Base-by-base conservation (phyloP, 495 filamentous ascomycete genomes). In the Annulohypoxylon stygium region DNA sequence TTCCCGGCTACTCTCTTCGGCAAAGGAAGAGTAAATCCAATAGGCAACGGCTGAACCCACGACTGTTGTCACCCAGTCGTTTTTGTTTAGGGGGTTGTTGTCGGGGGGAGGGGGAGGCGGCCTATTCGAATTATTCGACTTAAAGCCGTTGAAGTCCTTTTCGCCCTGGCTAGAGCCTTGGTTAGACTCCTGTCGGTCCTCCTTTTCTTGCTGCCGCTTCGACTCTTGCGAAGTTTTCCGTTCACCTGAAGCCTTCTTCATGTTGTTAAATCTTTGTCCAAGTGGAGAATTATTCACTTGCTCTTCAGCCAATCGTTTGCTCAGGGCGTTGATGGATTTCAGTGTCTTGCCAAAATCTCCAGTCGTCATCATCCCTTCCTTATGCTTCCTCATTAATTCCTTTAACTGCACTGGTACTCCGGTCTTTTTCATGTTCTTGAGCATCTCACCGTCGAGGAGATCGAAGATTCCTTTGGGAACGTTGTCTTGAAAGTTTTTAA, bases 331-430 rank as follows among this genome's bases (percentile, higher is more conserved):
- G 7, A 73, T 23, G 26, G 51, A 59, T 57, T 70, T 65, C 12
- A 77, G 58, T 0, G 75, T 11, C 59, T 65, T 83, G 48, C 86
- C 83, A 62, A 84, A 84, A 64, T 97, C 93, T 11, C 86, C 87
- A 30, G 93, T 87, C 57, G 88, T 84, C 20, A 92, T 73, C 61
- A 86, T 86, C 11, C 86, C 85, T 74, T 89, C 90, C 62, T 88
- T 73, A 53, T 90, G 82, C 75, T 91, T 95, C 10, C 41, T 43
- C 8, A 81, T 54, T 10, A 84, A 26, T 4, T 81, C 75, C n/a
- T 72, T 23, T 9, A 83, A 53, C 41, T 69, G 65, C 23, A 67
- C 34, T 11, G 82, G 82, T 3, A 75, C 69, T 2, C 82, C 82
- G 7, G 59, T 60, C 10, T 37, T 60, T 34, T 64, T 75, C 6